A percentile compares a stretch with the other conserved stretches of the same genome.
phyloP scores from a whole-genome alignment of 176 grass and related monocot genomes.

The Guadua angustifolia region DNA sequence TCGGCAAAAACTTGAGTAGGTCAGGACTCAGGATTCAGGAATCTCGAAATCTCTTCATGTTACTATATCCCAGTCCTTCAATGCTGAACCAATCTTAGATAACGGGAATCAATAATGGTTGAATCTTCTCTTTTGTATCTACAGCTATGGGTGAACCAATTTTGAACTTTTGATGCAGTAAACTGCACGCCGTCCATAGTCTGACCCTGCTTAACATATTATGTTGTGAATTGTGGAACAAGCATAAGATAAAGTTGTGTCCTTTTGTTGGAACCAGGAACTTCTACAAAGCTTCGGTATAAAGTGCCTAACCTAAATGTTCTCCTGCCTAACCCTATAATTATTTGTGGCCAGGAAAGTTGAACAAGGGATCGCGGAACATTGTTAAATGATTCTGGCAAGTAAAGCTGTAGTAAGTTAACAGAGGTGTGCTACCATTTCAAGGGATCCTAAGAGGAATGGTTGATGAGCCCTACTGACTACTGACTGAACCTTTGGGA shows the following conservation, averaged over 20 bases:
- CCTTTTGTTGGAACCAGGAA: constrained; percentile 23
- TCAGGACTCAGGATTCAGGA: neutral
- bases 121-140: neutral
- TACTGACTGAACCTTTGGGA: constrained; percentile 39
- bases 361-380: neutral
- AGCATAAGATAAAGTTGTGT: constrained; percentile 10
- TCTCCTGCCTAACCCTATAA: constrained; percentile 54
- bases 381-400: constrained; percentile 41
- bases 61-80: neutral
- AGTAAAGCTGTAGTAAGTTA: constrained; percentile 28
- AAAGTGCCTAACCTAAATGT: constrained; percentile 53
- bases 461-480: neutral
- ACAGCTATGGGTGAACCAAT: neutral
- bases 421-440: neutral
- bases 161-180: neutral
- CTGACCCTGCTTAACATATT: constrained; percentile 6
- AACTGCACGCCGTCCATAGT: neutral
- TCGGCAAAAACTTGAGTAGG: neutral
- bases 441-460: constrained; percentile 34
- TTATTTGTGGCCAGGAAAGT: constrained; percentile 32
- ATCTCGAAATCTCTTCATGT: neutral
- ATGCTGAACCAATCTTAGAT: neutral
- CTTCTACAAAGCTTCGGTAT: constrained; percentile 19
- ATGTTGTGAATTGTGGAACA: constrained; percentile 7
- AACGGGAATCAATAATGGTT: neutral